Conservation (phyloP, 768 basidiomycete species). For the Hygrocybe punicea region DNA sequence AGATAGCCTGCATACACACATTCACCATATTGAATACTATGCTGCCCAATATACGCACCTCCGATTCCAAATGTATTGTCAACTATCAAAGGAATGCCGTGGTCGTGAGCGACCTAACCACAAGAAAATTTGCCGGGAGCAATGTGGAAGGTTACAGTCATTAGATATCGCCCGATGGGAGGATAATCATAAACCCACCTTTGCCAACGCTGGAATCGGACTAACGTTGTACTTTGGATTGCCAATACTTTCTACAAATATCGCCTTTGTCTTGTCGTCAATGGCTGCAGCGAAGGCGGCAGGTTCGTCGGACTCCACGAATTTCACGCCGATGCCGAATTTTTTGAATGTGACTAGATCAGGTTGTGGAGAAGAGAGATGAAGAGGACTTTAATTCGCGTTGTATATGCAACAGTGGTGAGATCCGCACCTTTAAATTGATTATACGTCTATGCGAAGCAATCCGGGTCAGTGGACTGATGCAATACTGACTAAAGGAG, state of each 20-base stretch:
- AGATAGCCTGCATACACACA: constrained; percentile 46
- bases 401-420: not conserved
- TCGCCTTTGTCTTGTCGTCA: constrained; percentile 72
- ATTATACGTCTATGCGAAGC: constrained; percentile 53
- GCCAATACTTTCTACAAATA: constrained; percentile 75
- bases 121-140: not conserved
- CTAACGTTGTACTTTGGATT: constrained; percentile 71
- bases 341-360: constrained; percentile 59
- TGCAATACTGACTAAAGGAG: not conserved
- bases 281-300: constrained; percentile 63
- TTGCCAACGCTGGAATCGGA: constrained; percentile 66
- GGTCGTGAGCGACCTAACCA: constrained; percentile 61
- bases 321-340: constrained; percentile 63
- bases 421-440: constrained; percentile 55
- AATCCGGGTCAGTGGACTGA: not conserved
- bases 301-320: constrained; percentile 54
- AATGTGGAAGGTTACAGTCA: not conserved
- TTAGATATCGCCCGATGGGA: too few species aligned
- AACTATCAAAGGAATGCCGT: constrained; percentile 73
- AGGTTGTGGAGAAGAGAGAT: constrained; percentile 1
- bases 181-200: too few species aligned
- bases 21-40: not conserved
- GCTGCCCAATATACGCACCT: constrained; percentile 30
- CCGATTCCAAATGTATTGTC: constrained; percentile 80
- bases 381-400: not conserved